Evolutionary conservation across 2,329 filamentous ascomycete species (phyloP), one percentile per base, ranked within the genome.

Genomic region (Tolypocladium paradoxum): DNA sequence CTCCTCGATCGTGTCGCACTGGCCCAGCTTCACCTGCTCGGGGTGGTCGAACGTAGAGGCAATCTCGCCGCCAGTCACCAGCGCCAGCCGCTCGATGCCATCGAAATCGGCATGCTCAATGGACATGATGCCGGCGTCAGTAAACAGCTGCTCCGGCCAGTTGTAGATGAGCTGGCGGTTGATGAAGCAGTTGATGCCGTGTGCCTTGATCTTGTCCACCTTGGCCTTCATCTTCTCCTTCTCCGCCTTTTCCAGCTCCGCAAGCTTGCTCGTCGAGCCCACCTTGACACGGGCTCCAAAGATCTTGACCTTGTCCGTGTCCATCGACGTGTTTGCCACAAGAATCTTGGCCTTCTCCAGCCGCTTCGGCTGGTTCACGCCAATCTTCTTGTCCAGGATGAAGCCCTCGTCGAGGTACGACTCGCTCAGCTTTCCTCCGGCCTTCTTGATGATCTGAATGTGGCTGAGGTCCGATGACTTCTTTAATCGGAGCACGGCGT

Each of bases 301-400:
- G 65, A 99, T 97, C 81, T 99, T 99, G 76, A 99, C 89, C 79
- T 99, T 99, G 75, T 99, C 93, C 36, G 93, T 99, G 73, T 99
- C 93, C 93, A 99, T 99, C 14, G 91, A 88, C 11, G 93, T 99
- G 75, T 99, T 99, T 58, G 93, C 93, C 24, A 99, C 88, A 53
- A 99, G 74, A 60, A 99, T 99, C 77, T 97, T 99, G 60, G 92
- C 93, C 70, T 99, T 97, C 71, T 97, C 92, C 65, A 99, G 77
- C 55, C 90, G 81, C 79, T 97, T 97, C 52, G 93, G 93, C 73
- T 99, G 93, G 77, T 97, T 97, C 54, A 97, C 92, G 61, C 93
- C 93, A 60, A 99, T 96, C 76, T 92, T 95, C 82, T 99, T 99
- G 76, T 99, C 93, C 52, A 99, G 77, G 66, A 99, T 97, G 76